These are phyloP conservation scores for Erucastrum elatum DNA, from an alignment of 345 rosid genomes.

Conservation along the genomic window DNA sequence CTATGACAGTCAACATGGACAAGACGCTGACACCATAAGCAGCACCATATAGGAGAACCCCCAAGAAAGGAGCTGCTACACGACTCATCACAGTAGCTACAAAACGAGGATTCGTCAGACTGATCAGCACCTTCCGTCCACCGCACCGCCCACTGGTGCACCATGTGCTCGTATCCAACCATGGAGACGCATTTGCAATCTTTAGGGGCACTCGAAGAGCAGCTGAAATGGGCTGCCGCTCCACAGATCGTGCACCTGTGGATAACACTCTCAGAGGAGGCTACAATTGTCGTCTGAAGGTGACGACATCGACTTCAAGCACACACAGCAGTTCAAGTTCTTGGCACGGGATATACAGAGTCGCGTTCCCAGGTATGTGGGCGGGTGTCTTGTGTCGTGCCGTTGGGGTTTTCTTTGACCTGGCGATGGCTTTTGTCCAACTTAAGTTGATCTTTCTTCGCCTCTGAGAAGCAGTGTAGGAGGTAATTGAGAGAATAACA, in stretches of 20 bases:
- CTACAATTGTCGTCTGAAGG: constrained; percentile 70
- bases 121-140: constrained; percentile 92
- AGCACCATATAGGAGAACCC: constrained; percentile 64
- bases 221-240: constrained; percentile 74
- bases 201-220: constrained; percentile 67
- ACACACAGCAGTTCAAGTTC: constrained; percentile 81
- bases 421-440: not conserved
- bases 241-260: constrained; percentile 75
- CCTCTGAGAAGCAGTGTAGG: constrained; percentile 83
- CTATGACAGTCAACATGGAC: constrained; percentile 92
- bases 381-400: constrained; percentile 58
- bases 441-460: not conserved
- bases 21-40: constrained; percentile 98
- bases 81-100: constrained; percentile 88
- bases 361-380: constrained; percentile 74
- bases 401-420: not conserved
- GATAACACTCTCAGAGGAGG: constrained; percentile 38
- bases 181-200: constrained; percentile 90
- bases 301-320: constrained; percentile 63
- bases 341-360: constrained; percentile 70
- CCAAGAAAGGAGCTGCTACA: constrained; percentile 72
- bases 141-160: constrained; percentile 53
- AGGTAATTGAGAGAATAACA: constrained; percentile 62
- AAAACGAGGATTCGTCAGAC: constrained; percentile 71
- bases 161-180: constrained; percentile 70